A percentile compares a stretch with the other conserved stretches of the same genome.
phyloP scores from a whole-genome alignment of 106 monocot genomes.

The Narthecium ossifragum region DNA sequence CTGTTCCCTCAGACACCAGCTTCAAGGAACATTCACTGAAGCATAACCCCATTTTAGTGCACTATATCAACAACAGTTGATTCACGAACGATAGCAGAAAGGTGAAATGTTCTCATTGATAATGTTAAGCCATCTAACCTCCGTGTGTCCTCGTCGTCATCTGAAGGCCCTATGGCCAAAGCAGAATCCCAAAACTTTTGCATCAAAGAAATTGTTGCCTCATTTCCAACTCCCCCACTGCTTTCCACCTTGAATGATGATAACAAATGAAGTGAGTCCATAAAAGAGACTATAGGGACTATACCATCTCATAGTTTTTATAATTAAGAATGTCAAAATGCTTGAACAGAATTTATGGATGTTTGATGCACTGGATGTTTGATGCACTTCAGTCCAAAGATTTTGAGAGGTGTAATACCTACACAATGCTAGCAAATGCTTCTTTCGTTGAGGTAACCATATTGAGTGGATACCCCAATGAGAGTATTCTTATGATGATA shows the following conservation, averaged over 20 bases:
- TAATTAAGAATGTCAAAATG: too few relatives aligned
- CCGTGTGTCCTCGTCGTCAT: conserved; percentile 65
- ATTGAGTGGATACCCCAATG: too few relatives aligned
- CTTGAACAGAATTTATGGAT: not conserved
- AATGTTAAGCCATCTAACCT: conserved; percentile 21
- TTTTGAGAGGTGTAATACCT: too few relatives aligned
- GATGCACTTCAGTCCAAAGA: not conserved
- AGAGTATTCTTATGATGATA: too few relatives aligned
- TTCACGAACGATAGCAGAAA: not conserved
- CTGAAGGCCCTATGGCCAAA: conserved; percentile 55
- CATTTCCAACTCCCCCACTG: conserved; percentile 51
- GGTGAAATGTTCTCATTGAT: not conserved
- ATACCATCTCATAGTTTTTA: too few relatives aligned
- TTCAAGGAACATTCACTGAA: conserved; percentile 66
- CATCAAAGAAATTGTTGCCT: conserved; percentile 65
- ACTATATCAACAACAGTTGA: not conserved
- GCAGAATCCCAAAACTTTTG: conserved; percentile 99
- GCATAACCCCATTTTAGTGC: conserved; percentile 1
- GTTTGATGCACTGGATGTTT: too few relatives aligned
- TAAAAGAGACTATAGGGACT: not conserved
- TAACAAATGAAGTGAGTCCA: too few relatives aligned
- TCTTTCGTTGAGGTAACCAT: too few relatives aligned
- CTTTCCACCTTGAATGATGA: conserved; percentile 50
- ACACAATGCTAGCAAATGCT: too few relatives aligned
- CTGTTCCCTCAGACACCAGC: conserved; percentile 50